Base-by-base conservation (phyloP, 768 basidiomycete genomes). In the Astraeus odoratus region DNA sequence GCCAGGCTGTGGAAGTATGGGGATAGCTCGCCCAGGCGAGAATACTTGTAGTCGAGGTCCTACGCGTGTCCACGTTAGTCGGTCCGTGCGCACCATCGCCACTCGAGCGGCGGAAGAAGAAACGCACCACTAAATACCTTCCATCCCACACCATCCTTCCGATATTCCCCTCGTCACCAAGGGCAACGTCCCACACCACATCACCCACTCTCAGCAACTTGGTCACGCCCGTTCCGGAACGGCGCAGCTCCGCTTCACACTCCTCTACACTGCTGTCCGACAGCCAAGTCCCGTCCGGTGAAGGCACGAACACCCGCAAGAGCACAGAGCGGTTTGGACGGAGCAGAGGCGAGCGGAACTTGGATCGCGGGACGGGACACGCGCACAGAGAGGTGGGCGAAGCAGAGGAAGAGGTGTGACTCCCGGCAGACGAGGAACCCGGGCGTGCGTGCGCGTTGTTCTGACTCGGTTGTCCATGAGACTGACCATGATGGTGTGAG, bases 91-190 rank as follows among this genome's bases (percentile, higher is more conserved):
- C 16, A 5, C 5, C 19, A 37, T 12, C 12, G 22, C 12, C 20
- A 18, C 36, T 13, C 36, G 20, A 23, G 6, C 16, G 18, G 25
- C 26, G 4, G 42, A 44, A 39, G 33, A 45, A 35, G 46, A 52
- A 23, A 71, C 86, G 56, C 58, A 91, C 88, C 54, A 92, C 80
- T 6, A 92, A 72, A 65, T 89, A 92, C 48, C 77, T 80, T n/a
- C 89, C 89, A 58, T 91, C 90, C 88, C 88, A 92, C 8, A 90
- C 71, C 62, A 91, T 58, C 51, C 85, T 67, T n/a, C 89, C 89
- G 6, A 81, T 73, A 60, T 92, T 91, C 1, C 82, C 86, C 58
- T 92, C 88, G 57, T 91, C 88, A 8, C 85, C 83, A 1, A 86
- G 85, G 4, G 88, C 90, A 12, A 82, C 71, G 55, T 92, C 90